Percentiles rank a stretch among this genome's conserved stretches.
phyloP scores from a whole-genome alignment of 2,329 filamentous ascomycete genomes.

The Cryphonectria naterciae region DNA sequence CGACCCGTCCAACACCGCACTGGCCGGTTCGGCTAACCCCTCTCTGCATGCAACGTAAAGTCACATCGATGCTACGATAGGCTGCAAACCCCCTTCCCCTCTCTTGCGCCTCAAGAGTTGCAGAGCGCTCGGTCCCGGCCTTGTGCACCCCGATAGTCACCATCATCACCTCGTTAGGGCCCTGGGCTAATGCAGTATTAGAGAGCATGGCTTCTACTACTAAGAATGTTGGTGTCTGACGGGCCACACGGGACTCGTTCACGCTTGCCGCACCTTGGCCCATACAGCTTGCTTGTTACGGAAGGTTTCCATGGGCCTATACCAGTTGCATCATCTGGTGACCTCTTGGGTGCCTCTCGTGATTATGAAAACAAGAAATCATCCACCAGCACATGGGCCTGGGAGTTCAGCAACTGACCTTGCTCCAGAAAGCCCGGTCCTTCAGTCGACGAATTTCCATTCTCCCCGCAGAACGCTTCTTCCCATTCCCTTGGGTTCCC shows the following conservation, averaged over 20 bases:
- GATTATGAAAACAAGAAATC: not conserved
- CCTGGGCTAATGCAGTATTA: conserved; percentile 4
- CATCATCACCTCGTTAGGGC: not conserved
- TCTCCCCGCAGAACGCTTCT: not conserved
- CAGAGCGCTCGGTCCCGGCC: not conserved
- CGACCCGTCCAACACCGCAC: not conserved
- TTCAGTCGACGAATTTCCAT: not conserved
- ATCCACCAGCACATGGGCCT: not conserved
- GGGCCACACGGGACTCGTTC: conserved; percentile 6
- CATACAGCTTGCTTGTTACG: conserved; percentile 7
- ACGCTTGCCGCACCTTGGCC: not conserved
- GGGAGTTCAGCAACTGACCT: conserved; percentile 1
- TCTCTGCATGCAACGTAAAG: not conserved
- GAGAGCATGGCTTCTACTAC: not conserved
- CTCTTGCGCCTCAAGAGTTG: not conserved
- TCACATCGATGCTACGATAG: not conserved
- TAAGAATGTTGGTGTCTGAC: not conserved
- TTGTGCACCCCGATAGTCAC: not conserved
- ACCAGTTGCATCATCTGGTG: conserved; percentile 12
- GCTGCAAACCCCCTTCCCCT: not conserved
- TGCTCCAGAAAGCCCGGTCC: not conserved
- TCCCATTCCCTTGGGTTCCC: not conserved
- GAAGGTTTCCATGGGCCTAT: not conserved
- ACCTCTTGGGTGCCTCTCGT: not conserved
- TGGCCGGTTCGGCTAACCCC: not conserved